Evolutionary conservation across 441 rosid species (phyloP).

Genomic region (Daphne laureola): DNA sequence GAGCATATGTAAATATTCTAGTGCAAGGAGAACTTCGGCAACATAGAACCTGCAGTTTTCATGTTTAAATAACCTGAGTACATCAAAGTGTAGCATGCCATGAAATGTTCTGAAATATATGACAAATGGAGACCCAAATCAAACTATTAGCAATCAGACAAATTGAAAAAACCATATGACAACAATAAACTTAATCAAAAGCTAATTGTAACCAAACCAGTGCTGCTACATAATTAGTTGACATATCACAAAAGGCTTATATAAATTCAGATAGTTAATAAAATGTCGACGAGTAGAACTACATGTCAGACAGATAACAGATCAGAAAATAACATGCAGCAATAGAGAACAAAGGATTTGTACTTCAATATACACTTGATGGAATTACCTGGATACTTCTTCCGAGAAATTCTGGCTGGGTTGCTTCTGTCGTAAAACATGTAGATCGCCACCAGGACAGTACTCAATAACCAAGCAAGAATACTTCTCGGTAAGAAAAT

Average conservation of each 20-base stretch:
- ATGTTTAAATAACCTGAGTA: neutral
- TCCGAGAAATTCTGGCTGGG: constrained; percentile 58
- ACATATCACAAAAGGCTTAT: no score
- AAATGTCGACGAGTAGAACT: no score
- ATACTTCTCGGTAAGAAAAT: constrained; percentile 53
- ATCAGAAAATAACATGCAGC: no score
- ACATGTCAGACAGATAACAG: no score
- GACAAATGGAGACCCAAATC: no score
- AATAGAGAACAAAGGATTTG: neutral
- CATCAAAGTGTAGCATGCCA: neutral
- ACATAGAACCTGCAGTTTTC: constrained; percentile 50
- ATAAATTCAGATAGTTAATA: no score
- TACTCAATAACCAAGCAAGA: constrained; percentile 81
- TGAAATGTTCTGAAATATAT: no score
- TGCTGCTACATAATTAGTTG: no score
- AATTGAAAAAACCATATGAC: no score
- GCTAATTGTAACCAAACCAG: no score
- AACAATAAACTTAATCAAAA: no score
- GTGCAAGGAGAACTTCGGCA: constrained; percentile 72
- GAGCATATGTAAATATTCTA: constrained; percentile 83
- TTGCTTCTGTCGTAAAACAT: constrained; percentile 70
- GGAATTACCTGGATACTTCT: constrained; percentile 54
- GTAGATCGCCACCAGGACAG: constrained; percentile 86
- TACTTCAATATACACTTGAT: constrained; percentile 2
- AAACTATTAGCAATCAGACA: no score